Base-by-base conservation (phyloP, 2,329 filamentous ascomycete species). In the Tolypocladium ovalisporum region DNA sequence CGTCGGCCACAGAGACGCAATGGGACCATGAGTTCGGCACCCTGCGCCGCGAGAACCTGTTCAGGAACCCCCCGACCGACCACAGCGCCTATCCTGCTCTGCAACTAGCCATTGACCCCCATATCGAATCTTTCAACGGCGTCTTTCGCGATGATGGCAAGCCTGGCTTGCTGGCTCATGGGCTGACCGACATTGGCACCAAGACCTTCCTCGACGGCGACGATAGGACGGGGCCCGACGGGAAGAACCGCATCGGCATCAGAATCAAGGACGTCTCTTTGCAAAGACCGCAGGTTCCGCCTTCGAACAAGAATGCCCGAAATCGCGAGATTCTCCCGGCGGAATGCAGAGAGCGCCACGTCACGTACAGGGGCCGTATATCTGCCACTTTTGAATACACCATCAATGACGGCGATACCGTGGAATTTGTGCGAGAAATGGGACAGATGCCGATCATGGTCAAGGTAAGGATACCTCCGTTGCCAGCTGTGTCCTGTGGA, bases 51-150 rank as follows among this genome's bases (percentile, higher is more conserved):
- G 90, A 99, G 68, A 82, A 89, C 55, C 87, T 99, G 27, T 99
- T 99, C 72, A 81, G 84, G 66, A 86, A 95, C 64, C 93, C 94
- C 22, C 93, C 94, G 0, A 87, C 83, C 67, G 92, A 97, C 70
- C 87, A 84, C 64, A 88, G 88, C 12, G 90, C 93, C 59, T 97
- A 96, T 68, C 94, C 94, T 17, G 82, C 88, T 27, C 83, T 99
- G 53, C 87, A 92, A 66, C 82, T 83, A 60, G 89, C 93, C n/a
- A 86, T 97, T 59, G 81, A 89, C 63, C 94, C 94, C 54, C 94
- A 99, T 73, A 88, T 97, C 65, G 87, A 97, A 67, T 94, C 94
- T 8, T 99, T 97, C 83, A 96, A 99, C 77, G 86, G 86, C 55
- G 80, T 97, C 53, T 95, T 97, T 69, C 83, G 85, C 36, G 78